Conservation (phyloP, 2,329 filamentous ascomycete genomes). For the Cercospora sesami region DNA sequence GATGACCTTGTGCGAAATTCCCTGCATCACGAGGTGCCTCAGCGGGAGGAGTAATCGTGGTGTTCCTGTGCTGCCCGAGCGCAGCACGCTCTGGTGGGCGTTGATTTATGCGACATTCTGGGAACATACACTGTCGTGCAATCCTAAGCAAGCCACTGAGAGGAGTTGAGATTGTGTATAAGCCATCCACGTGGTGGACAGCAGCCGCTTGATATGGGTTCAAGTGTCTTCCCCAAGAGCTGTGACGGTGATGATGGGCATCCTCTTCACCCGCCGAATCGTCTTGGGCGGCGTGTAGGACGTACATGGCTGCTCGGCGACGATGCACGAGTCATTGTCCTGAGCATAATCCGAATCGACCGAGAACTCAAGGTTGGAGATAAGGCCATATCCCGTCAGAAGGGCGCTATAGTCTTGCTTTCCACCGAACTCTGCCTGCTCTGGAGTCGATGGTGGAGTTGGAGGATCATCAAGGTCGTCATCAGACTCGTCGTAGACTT, state of each 20-base stretch:
- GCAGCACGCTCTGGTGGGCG: no score
- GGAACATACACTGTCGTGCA: background rate
- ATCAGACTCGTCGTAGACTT: conserved; percentile 7
- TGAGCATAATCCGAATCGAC: background rate
- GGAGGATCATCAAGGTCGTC: conserved; percentile 4
- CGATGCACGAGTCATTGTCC: background rate
- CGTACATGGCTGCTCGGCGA: background rate
- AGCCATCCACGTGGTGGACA: background rate
- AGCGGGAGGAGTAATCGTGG: no score
- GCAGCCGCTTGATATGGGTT: background rate
- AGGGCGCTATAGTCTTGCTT: background rate
- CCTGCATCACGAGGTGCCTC: no score
- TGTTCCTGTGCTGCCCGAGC: background rate
- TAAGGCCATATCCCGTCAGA: background rate
- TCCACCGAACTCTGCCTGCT: background rate
- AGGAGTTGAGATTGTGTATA: background rate
- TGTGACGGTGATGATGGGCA: conserved; percentile 1
- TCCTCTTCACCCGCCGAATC: background rate
- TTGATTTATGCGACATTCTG: background rate
- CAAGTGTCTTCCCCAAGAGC: background rate
- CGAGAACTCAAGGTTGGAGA: background rate
- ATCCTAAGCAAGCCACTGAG: background rate
- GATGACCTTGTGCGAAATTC: no score
- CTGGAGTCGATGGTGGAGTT: background rate
- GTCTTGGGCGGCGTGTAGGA: background rate